A percentile compares a stretch with the other conserved stretches of the same genome.
Evolutionary conservation across 345 rosid genomes (phyloP).

Genomic region (Eucalyptus albens): DNA sequence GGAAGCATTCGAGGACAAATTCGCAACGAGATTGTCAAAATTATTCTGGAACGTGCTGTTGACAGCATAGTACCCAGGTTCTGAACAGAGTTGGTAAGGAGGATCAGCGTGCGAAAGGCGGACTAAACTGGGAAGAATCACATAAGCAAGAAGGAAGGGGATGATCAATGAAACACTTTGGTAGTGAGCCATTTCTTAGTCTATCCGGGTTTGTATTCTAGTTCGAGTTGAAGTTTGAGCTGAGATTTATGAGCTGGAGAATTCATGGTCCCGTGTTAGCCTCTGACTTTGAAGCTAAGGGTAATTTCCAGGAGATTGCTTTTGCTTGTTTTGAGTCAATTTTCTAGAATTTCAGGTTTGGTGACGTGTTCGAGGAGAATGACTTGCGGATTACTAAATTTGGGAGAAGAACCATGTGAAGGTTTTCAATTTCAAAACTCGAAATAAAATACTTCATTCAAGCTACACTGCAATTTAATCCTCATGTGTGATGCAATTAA

Average conservation of each 20-base stretch:
- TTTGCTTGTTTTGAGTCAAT: background rate
- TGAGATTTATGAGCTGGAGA: background rate
- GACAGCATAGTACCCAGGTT: background rate
- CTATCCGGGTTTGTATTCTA: background rate
- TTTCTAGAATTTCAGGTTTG: background rate
- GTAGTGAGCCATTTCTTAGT: background rate
- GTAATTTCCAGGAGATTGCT: background rate
- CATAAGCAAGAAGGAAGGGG: background rate
- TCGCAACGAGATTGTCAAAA: background rate
- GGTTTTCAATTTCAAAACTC: background rate
- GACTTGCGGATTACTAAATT: background rate
- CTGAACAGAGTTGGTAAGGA: background rate
- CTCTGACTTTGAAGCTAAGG: background rate
- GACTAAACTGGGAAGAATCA: background rate
- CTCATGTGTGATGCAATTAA: background rate
- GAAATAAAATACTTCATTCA: background rate
- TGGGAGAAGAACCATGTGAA: background rate
- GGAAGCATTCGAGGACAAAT: constrained; percentile 2
- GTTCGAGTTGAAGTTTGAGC: background rate
- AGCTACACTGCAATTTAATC: background rate
- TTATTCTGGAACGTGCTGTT: background rate
- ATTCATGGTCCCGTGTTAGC: background rate
- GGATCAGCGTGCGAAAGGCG: background rate
- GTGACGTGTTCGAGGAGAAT: background rate
- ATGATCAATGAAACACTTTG: background rate